Conservation (phyloP, 2,329 filamentous ascomycete genomes). For the Lizonia empirigonia region DNA sequence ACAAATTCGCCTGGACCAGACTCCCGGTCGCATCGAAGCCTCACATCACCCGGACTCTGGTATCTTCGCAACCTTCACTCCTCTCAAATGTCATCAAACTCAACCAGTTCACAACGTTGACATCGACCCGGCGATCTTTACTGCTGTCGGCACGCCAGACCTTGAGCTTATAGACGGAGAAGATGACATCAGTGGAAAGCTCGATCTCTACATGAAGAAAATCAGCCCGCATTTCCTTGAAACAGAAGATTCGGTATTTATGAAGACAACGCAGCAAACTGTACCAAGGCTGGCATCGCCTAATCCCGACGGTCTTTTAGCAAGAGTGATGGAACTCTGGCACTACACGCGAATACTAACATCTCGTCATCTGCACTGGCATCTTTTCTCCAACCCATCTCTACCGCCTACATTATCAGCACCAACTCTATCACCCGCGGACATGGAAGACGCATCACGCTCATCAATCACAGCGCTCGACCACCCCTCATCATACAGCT, state of each 20-base stretch:
- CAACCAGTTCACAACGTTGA: slow-evolving; percentile 32
- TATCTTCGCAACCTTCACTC: slow-evolving; percentile 56
- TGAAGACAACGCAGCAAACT: slow-evolving; percentile 55
- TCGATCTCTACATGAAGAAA: slow-evolving; percentile 61
- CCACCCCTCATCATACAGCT: slow-evolving; percentile 53
- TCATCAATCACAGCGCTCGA: slow-evolving; percentile 35
- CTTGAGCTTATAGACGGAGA: slow-evolving; percentile 58
- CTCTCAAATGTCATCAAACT: slow-evolving; percentile 45
- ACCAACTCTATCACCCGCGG: slow-evolving; percentile 37
- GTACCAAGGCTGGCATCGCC: slow-evolving; percentile 40
- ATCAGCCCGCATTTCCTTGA: slow-evolving; percentile 54
- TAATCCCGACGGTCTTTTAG: slow-evolving; percentile 54
- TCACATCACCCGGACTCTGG: slow-evolving; percentile 56
- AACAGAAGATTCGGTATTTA: slow-evolving; percentile 57
- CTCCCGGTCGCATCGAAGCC: slow-evolving; percentile 60
- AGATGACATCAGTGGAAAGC: slow-evolving; percentile 58
- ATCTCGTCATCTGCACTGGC: slow-evolving; percentile 55
- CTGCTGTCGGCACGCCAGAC: slow-evolving; percentile 34
- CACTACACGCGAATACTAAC: slow-evolving; percentile 61
- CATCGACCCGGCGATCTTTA: slow-evolving; percentile 47
- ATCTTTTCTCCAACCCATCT: slow-evolving; percentile 55
- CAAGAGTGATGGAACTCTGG: slow-evolving; percentile 62
- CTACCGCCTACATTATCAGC: slow-evolving; percentile 42
- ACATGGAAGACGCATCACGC: slow-evolving; percentile 37
- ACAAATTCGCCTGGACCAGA: slow-evolving; percentile 55